phyloP scores from a whole-genome alignment of 352 stramenopile species.

The Globisporangium rhizosaccharum region DNA sequence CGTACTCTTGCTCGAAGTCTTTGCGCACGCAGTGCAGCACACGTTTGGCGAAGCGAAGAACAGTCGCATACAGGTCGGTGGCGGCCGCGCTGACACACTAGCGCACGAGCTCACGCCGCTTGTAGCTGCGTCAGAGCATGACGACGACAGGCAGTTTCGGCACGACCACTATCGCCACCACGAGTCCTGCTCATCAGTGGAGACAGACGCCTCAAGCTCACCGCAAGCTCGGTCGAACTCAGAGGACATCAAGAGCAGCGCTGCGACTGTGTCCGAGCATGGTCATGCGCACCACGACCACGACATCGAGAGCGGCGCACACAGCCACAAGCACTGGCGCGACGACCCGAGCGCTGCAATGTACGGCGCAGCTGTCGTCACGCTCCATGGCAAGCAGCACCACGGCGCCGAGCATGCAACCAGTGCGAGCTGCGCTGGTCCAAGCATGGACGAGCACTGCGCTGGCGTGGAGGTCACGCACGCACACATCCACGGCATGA shows the following conservation, averaged over 20 bases:
- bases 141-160: conserved; percentile 4
- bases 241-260: background rate
- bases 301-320: conserved; percentile 6
- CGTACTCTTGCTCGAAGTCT: conserved; percentile 67
- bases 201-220: conserved; percentile 10
- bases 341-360: background rate
- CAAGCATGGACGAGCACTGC: too few species aligned
- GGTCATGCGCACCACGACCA: conserved; percentile 4
- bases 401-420: background rate
- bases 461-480: conserved; percentile 29
- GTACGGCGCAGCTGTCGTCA: background rate
- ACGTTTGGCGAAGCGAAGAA: conserved; percentile 23
- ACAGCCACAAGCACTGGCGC: conserved; percentile 3
- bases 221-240: background rate
- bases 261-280: background rate
- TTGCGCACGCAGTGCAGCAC: conserved; percentile 57
- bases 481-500: conserved; percentile 58
- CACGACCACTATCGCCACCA: conserved; percentile 21
- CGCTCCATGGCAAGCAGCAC: background rate
- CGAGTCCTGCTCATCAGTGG: conserved; percentile 14
- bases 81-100: too few species aligned
- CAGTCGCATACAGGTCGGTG: background rate
- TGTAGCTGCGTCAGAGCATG: conserved; percentile 14
- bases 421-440: too few species aligned
- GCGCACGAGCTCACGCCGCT: conserved; percentile 23